Base-by-base conservation (phyloP, 441 rosid genomes). In the Erysimum cheiri region DNA sequence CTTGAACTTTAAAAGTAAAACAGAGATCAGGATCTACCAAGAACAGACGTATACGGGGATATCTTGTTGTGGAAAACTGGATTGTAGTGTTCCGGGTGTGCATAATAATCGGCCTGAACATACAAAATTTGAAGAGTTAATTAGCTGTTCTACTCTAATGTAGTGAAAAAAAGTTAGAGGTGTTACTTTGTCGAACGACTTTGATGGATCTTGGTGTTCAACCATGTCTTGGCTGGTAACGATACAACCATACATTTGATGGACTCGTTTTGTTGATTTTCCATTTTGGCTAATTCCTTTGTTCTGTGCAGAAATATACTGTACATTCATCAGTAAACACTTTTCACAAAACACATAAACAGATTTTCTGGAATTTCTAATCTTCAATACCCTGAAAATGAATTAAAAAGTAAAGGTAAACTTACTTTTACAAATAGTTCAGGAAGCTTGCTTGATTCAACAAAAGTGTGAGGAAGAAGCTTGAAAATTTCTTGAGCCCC, bases 401-500 rank as follows among this genome's bases (percentile, higher is more conserved):
- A 55, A 13, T 13, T 55, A 36, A 36, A 17, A 55, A 60, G 26
- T 8, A 58, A 60, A 58, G 17, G 14, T 52, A 6, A 28, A 54
- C 71, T 85, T 69, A 88, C 97, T 75, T 77, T 81, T 37, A 64
- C 84, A 84, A 84, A 91, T 54, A 91, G 84, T 76, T 84, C 80
- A 57, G 92, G 90, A 70, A 94, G 94, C 78, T 74, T 78, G 81
- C 80, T 87, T 28, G 94, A 89, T 68, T 87, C 91, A 48, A 91
- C 89, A 79, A 88, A 89, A 63, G 87, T 83, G 73, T 87, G 97
- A 72, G 97, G 97, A 83, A 91, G 97, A 78, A 92, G 93, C 79
- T 86, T 90, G 80, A 91, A 94, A 66, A 94, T 90, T 82, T 91
- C 96, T 70, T 88, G 99, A 3, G 98, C 97, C 13, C 97, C 99